Conservation (phyloP, 192 early-diverging fungal species). For the Entrophospora sp. region DNA sequence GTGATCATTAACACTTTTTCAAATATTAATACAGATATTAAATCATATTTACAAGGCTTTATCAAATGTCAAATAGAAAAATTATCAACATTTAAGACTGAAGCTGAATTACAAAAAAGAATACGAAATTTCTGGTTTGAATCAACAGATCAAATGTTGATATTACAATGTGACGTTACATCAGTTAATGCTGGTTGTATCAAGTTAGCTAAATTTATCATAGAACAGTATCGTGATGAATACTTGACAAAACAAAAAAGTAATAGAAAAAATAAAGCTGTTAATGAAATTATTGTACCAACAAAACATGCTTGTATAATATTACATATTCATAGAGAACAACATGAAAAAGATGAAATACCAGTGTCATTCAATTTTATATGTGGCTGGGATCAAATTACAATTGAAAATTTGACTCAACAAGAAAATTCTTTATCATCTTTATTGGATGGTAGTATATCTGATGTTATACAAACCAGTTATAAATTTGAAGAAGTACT, state of each 20-base stretch:
- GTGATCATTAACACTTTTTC: slow-evolving; percentile 20
- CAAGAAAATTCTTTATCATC: slow-evolving; percentile 14
- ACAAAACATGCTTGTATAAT: slow-evolving; percentile 22
- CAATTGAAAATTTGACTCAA: slow-evolving; percentile 8
- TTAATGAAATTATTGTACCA: not conserved
- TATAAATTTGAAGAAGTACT: slow-evolving; percentile 22
- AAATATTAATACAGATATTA: slow-evolving; percentile 22
- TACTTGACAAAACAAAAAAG: slow-evolving; percentile 9
- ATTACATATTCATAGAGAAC: slow-evolving; percentile 16
- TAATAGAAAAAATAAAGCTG: no score
- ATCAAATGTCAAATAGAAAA: slow-evolving; percentile 10
- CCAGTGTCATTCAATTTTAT: slow-evolving; percentile 14
- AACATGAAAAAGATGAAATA: not conserved
- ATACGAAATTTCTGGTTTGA: slow-evolving; percentile 19
- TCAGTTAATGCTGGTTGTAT: slow-evolving; percentile 15
- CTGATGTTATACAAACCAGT: not conserved
- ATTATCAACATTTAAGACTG: slow-evolving; percentile 19
- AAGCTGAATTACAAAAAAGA: slow-evolving; percentile 16
- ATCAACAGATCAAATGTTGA: not conserved
- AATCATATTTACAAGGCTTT: not conserved
- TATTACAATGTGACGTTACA: slow-evolving; percentile 20
- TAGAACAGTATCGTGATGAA: slow-evolving; percentile 14
- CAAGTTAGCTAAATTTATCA: slow-evolving; percentile 22
- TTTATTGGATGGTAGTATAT: slow-evolving; percentile 5
- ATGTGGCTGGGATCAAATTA: slow-evolving; percentile 21